Percentiles rank a stretch among this genome's conserved stretches.
Evolutionary conservation across 306 rosid species (phyloP).

Genomic region (Cotoneaster glaucophyllus): DNA sequence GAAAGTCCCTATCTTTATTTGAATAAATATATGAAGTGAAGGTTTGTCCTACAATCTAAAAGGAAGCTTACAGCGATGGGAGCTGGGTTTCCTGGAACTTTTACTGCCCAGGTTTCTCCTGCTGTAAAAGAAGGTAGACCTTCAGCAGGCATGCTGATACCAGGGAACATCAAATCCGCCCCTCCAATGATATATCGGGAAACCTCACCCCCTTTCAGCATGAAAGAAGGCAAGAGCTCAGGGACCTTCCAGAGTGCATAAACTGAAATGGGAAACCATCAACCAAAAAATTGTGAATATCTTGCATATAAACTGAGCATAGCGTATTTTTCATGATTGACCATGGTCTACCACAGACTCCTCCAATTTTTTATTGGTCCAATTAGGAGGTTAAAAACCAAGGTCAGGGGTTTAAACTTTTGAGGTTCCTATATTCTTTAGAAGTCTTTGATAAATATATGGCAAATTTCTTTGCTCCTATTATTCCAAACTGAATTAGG

Average conservation of each 20-base stretch:
- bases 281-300: not conserved
- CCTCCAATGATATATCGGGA: slow-evolving; percentile 80
- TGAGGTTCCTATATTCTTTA: too few species aligned
- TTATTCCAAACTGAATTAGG: not conserved
- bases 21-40: not conserved
- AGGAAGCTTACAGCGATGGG: slow-evolving; percentile 68
- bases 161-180: slow-evolving; percentile 98
- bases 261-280: slow-evolving; percentile 37
- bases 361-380: not conserved
- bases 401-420: not conserved
- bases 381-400: not conserved
- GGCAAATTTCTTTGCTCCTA: not conserved
- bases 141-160: slow-evolving; percentile 68
- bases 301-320: not conserved
- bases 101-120: slow-evolving; percentile 79
- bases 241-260: slow-evolving; percentile 92
- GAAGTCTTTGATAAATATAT: not conserved
- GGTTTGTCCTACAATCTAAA: not conserved
- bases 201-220: slow-evolving; percentile 84
- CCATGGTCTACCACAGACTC: not conserved
- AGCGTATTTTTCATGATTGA: not conserved
- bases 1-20: not conserved
- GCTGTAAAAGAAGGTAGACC: slow-evolving; percentile 73
- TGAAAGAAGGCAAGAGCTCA: slow-evolving; percentile 69
- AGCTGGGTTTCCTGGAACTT: slow-evolving; percentile 92